Evolutionary conservation across 2,329 filamentous ascomycete genomes (phyloP), one percentile per base, ranked within the genome.

Genomic region (Pseudopithomyces maydicus): DNA sequence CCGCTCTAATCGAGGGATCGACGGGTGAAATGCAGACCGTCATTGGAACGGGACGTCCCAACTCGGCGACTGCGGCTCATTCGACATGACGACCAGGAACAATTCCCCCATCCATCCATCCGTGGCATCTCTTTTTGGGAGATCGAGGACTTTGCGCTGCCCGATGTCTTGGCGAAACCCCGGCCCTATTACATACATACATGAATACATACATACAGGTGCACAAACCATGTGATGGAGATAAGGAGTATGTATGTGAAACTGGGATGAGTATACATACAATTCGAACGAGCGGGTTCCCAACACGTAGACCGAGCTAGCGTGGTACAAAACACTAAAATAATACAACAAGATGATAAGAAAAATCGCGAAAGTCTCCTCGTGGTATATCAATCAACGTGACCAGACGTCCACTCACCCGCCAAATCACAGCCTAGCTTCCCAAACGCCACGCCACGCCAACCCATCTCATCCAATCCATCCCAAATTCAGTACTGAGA

Each of bases 401-500:
- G 29, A 20, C 47, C 47, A 47, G 32, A 45, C 23, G 26, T 22
- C 47, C 10, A 23, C 7, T 36, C 45, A 47, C 6, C 8, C 7
- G 17, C 10, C 4, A 35, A 47, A 33, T 15, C 12, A 47, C 26
- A 33, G 7, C 17, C 32, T 22, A 22, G 5, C 32, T 15, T 33
- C 15, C 5, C 19, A 36, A 20, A 51, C 36, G 12, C 38, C 38
- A 15, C 15, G 7, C 32, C 12, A 17, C 12, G 6, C 7, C 26
- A 23, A 38, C 10, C 10, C n/a, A 33, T 14, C 17, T 8, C 15
- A 51, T 42, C 29, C n/a, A 49, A 38, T 38, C 33, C 38, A 47
- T 52, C 52, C 52, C 45, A 42, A 55, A 55, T 11, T 6, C 32
- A 39, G 36, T 55, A 33, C 38, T 50, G 14, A 43, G 39, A 55